phyloP scores from a whole-genome alignment of 108 stramenopile genomes.

The Cylindrotheca closterium region DNA sequence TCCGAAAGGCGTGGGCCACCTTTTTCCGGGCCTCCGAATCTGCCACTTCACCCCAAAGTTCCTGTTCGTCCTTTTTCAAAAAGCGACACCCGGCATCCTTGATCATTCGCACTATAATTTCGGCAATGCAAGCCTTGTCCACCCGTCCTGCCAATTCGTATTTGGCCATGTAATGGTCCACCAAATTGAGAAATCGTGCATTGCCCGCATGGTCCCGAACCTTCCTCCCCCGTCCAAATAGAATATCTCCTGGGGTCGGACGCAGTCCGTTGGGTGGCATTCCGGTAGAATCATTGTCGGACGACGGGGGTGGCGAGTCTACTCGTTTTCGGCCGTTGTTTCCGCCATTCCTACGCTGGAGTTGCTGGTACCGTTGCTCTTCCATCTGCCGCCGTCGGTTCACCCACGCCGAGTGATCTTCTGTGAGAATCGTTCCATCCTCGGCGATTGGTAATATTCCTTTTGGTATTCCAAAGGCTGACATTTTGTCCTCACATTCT shows the following conservation, averaged over 20 bases:
- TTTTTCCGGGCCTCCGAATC: constrained; percentile 16
- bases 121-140: constrained; percentile 33
- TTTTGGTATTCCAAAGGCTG: constrained; percentile 20
- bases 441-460: constrained; percentile 7
- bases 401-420: constrained; percentile 12
- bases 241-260: constrained; percentile 41
- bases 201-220: constrained; percentile 41
- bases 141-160: constrained; percentile 23
- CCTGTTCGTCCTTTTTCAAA: constrained; percentile 14
- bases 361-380: too few species aligned
- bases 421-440: neutral
- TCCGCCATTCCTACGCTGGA: neutral
- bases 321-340: neutral
- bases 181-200: constrained; percentile 17
- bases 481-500: constrained; percentile 12
- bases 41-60: constrained; percentile 23
- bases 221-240: constrained; percentile 66
- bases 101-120: constrained; percentile 29
- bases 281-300: neutral
- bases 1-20: constrained; percentile 30
- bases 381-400: constrained; percentile 11
- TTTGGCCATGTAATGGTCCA: constrained; percentile 14
- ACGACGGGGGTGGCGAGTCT: neutral
- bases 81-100: constrained; percentile 26
- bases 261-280: neutral